These are phyloP conservation scores for Mycena venus DNA, from an alignment of 768 basidiomycete genomes.

Conservation along the genomic window DNA sequence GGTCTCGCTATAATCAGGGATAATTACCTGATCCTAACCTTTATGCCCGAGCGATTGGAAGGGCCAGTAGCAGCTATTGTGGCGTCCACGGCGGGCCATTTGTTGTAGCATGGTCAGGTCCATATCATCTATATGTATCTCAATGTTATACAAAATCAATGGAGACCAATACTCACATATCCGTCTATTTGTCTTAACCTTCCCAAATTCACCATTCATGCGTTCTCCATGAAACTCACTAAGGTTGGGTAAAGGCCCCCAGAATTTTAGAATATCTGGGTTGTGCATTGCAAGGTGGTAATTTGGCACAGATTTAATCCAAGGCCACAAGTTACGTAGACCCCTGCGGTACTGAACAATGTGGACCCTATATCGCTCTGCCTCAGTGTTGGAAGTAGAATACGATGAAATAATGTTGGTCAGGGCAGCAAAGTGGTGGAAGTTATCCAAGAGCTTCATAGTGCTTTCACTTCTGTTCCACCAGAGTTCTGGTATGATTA, in stretches of 20 bases:
- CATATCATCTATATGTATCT: not conserved
- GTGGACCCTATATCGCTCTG: conserved; percentile 11
- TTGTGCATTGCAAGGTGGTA: conserved; percentile 30
- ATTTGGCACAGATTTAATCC: conserved; percentile 6
- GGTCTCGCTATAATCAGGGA: too few relatives aligned
- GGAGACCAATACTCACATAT: not conserved
- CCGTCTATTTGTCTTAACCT: conserved; percentile 18
- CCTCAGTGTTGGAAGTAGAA: conserved; percentile 23
- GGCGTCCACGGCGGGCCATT: not conserved
- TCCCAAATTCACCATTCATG: conserved; percentile 28
- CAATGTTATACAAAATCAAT: too few relatives aligned
- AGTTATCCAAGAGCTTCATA: conserved; percentile 8
- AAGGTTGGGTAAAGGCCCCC: conserved; percentile 24
- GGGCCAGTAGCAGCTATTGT: too few relatives aligned
- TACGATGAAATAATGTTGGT: conserved; percentile 28
- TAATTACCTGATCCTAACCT: too few relatives aligned
- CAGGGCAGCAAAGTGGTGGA: conserved; percentile 9
- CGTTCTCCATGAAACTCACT: conserved; percentile 33
- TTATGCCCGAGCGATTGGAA: too few relatives aligned
- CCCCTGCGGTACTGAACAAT: conserved; percentile 13
- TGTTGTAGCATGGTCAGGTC: conserved; percentile 13
- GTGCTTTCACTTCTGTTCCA: not conserved
- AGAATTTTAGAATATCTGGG: conserved; percentile 16
- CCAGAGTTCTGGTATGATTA: conserved; percentile 25
- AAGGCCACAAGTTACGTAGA: not conserved